Evolutionary conservation across 2,329 filamentous ascomycete genomes (phyloP).

Genomic region (Venturia aucupariae): DNA sequence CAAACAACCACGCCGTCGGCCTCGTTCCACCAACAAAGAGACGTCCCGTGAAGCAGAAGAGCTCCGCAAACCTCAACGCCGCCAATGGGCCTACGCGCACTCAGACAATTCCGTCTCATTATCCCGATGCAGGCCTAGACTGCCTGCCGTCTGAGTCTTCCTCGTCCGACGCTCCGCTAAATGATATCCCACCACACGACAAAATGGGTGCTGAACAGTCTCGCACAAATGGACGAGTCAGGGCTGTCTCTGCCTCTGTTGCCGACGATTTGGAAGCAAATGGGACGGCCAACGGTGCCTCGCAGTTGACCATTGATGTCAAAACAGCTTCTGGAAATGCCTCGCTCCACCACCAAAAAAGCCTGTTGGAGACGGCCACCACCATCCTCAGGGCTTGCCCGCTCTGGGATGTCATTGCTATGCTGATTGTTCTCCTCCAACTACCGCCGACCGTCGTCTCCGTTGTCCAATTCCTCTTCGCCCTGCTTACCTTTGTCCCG

Average conservation of each 20-base stretch:
- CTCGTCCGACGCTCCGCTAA: slow-evolving; percentile 2
- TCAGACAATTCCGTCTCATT: not conserved
- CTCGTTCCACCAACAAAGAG: slow-evolving; percentile 64
- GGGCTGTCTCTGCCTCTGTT: slow-evolving; percentile 35
- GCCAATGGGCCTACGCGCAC: slow-evolving; percentile 18
- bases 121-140: slow-evolving; percentile 8
- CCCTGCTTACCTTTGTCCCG: slow-evolving; percentile 84
- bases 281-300: not conserved
- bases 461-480: slow-evolving; percentile 84
- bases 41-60: slow-evolving; percentile 46
- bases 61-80: slow-evolving; percentile 36
- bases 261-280: slow-evolving; percentile 29
- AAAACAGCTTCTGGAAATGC: slow-evolving; percentile 5
- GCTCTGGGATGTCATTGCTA: slow-evolving; percentile 89
- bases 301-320: slow-evolving; percentile 11
- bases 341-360: slow-evolving; percentile 23
- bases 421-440: slow-evolving; percentile 90
- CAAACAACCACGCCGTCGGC: slow-evolving; percentile 72
- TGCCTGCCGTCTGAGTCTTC: not conserved
- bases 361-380: slow-evolving; percentile 66
- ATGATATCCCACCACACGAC: slow-evolving; percentile 16
- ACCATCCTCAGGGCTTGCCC: slow-evolving; percentile 87
- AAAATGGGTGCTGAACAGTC: slow-evolving; percentile 15
- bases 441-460: slow-evolving; percentile 82
- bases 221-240: slow-evolving; percentile 23